Evolutionary conservation across 2,329 filamentous ascomycete species (phyloP), one percentile per base, ranked within the genome.

Genomic region (Nigrospora oryzae): DNA sequence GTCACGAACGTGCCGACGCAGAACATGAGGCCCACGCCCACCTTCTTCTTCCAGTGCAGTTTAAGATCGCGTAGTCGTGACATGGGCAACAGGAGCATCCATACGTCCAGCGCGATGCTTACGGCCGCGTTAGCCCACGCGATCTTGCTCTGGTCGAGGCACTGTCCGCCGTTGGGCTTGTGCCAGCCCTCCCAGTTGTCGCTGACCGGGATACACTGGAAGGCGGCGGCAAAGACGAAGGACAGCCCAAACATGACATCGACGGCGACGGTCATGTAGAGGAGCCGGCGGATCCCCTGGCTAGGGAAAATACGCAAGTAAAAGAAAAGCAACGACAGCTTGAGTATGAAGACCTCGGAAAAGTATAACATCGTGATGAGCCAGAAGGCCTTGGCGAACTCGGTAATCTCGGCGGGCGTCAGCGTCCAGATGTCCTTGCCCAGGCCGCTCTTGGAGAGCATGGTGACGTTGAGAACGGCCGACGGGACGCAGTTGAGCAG

Each of bases 21-120:
- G 48, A 75, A 73, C 69, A 75, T 73, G 40, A 73, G 41, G 11
- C 53, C 53, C 2, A 72, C 64, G 43, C 67, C 63, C 7, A 69
- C n/a, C 58, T 73, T 75, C 58, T 73, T 73, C 59, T 68, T 69
- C 57, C 63, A 68, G 46, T 67, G 63, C 38, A 74, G 50, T 5
- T 66, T 61, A 17, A 74, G 58, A 2, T 53, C 41, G 23, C 58
- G 47, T 5, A 76, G 51, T 46, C 70, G 65, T 11, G 64, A 63
- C n/a, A 74, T 60, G 1, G 71, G 69, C 2, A 73, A 53, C 5
- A 54, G 56, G 36, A 71, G 54, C 46, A 72, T 67, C 50, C 61
- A 61, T 7, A 69, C 4, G 46, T 74, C 70, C 37, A 69, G 55
- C 3, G 53, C 50, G 23, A 73, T 71, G 43, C 66, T 68, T 34